Conservation (phyloP, 2,329 filamentous ascomycete species). For the Botrytis pseudocinerea region DNA sequence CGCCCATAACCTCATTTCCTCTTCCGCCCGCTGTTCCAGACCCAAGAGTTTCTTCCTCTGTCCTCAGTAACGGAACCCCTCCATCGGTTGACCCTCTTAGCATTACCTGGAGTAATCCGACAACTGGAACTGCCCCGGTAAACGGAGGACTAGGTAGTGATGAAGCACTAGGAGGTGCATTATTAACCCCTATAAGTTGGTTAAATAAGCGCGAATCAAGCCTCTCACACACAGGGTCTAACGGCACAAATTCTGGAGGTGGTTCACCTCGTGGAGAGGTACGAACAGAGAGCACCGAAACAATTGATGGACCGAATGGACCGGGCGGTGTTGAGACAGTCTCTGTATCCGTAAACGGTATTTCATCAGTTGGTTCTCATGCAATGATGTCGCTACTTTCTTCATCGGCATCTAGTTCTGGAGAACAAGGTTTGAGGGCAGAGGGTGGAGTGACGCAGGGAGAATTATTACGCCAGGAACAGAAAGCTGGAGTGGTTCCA, state of each 20-base stretch:
- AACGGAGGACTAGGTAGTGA: slow-evolving; percentile 67
- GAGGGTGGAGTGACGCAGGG: slow-evolving; percentile 72
- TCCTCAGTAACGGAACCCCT: slow-evolving; percentile 59
- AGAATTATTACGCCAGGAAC: slow-evolving; percentile 82
- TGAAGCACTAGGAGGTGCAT: slow-evolving; percentile 83
- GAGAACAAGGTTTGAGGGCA: slow-evolving; percentile 35
- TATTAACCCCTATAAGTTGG: slow-evolving; percentile 95
- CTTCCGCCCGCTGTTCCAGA: slow-evolving; percentile 68
- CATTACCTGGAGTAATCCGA: slow-evolving; percentile 52
- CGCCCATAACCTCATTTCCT: slow-evolving; percentile 76
- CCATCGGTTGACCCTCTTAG: slow-evolving; percentile 41
- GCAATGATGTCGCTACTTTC: slow-evolving; percentile 40
- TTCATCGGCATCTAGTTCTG: slow-evolving; percentile 33
- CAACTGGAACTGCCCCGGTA: slow-evolving; percentile 38
- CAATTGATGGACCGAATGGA: slow-evolving; percentile 78
- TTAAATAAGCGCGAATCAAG: slow-evolving; percentile 50
- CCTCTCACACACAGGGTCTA: slow-evolving; percentile 18
- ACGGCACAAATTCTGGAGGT: slow-evolving; percentile 10
- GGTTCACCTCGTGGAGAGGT: slow-evolving; percentile 50
- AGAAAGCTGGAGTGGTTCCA: slow-evolving; percentile 77
- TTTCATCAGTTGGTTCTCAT: slow-evolving; percentile 50
- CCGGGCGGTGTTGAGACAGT: slow-evolving; percentile 79
- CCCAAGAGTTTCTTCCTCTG: slow-evolving; percentile 51
- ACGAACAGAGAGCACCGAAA: slow-evolving; percentile 74
- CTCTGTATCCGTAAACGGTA: slow-evolving; percentile 71